Evolutionary conservation across 805 yeast species (phyloP).

Genomic region (Yarrowia porcina): DNA sequence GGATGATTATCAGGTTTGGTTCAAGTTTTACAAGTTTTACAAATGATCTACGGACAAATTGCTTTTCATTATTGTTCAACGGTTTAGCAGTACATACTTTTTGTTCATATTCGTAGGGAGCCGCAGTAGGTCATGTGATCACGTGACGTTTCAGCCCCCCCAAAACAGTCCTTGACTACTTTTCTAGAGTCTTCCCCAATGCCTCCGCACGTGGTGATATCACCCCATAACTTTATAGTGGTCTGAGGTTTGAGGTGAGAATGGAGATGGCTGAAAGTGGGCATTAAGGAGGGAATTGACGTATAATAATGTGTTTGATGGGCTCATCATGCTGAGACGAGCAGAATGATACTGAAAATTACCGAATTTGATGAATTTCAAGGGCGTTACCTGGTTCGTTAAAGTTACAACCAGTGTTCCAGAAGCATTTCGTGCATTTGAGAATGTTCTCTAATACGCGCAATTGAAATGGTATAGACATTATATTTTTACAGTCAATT

Average conservation of each 20-base stretch:
- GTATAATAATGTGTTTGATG: not conserved
- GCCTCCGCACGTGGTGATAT: not conserved
- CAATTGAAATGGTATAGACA: not conserved
- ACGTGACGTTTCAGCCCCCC: not conserved
- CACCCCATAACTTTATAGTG: slow-evolving; percentile 4
- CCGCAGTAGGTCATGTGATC: not conserved
- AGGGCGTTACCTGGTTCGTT: not conserved
- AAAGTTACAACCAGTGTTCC: not conserved
- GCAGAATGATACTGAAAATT: not conserved
- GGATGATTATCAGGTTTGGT: too few relatives aligned
- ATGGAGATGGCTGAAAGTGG: not conserved
- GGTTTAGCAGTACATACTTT: not conserved
- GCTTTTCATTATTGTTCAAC: slow-evolving; percentile 1
- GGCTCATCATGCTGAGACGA: not conserved
- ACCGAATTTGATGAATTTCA: not conserved
- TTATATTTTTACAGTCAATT: too few relatives aligned
- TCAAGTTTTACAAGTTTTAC: too few relatives aligned
- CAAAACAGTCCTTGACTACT: not conserved
- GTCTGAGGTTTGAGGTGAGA: not conserved
- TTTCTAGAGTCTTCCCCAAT: not conserved
- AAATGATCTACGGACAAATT: too few relatives aligned
- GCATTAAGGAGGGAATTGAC: too few relatives aligned
- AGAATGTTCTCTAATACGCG: not conserved
- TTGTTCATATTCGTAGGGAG: not conserved
- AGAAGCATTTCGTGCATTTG: not conserved